Conservation (phyloP, 2,329 filamentous ascomycete genomes). For the Alternaria sp. region DNA sequence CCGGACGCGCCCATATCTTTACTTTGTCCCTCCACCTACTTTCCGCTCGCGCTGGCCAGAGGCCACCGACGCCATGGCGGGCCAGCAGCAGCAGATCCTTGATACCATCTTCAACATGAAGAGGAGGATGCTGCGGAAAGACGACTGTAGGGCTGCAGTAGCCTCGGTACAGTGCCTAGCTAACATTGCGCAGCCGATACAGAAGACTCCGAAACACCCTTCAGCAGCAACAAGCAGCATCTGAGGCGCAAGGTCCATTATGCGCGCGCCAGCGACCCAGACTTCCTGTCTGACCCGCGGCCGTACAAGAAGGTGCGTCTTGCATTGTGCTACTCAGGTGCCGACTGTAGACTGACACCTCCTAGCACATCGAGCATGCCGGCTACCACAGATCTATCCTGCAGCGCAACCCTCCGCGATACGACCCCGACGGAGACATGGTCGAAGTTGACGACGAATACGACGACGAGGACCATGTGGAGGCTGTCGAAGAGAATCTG, state of each 20-base stretch:
- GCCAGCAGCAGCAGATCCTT: conserved; percentile 53
- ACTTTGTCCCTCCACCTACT: conserved; percentile 17
- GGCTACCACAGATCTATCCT: conserved; percentile 78
- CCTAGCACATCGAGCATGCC: conserved; percentile 74
- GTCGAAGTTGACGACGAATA: conserved; percentile 76
- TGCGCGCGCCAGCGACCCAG: conserved; percentile 73
- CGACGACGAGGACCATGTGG: conserved; percentile 68
- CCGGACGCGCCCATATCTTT: conserved; percentile 9
- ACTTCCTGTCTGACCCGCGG: conserved; percentile 65
- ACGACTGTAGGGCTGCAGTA: conserved; percentile 43
- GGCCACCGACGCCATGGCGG: conserved; percentile 45
- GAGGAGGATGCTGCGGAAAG: conserved; percentile 45
- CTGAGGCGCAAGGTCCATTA: conserved; percentile 78
- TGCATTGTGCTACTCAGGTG: conserved; percentile 11
- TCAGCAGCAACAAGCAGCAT: conserved; percentile 80
- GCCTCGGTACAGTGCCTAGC: conserved; percentile 13
- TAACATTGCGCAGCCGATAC: conserved; percentile 70
- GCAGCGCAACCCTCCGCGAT: conserved; percentile 73
- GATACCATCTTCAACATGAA: conserved; percentile 54
- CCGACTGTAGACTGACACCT: conserved; percentile 28
- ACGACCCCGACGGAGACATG: conserved; percentile 81
- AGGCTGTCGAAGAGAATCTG: conserved; percentile 73
- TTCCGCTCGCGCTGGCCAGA: conserved; percentile 29
- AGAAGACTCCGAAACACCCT: conserved; percentile 73
- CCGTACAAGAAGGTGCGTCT: conserved; percentile 73